Conservation (phyloP, 2,329 filamentous ascomycete genomes). For the Septoria linicola region DNA sequence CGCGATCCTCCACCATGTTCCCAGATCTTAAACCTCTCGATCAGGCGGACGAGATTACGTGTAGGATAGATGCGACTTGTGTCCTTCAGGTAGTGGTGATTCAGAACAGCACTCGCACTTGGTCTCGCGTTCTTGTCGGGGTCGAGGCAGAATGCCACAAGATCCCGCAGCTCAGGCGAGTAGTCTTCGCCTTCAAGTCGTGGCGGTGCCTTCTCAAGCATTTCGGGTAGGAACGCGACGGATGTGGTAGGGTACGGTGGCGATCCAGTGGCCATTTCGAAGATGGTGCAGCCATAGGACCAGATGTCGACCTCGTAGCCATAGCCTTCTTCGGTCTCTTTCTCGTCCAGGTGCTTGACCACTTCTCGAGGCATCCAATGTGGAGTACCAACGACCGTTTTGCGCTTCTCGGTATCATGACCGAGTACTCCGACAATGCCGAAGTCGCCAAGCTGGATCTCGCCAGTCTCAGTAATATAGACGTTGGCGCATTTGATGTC, state of each 20-base stretch:
- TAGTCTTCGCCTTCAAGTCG: slow-evolving; percentile 70
- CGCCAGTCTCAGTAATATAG: slow-evolving; percentile 71
- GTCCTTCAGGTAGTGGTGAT: slow-evolving; percentile 66
- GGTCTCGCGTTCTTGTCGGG: slow-evolving; percentile 68
- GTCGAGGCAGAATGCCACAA: slow-evolving; percentile 72
- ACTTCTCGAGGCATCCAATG: slow-evolving; percentile 87
- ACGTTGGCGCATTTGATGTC: slow-evolving; percentile 74
- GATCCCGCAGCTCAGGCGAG: slow-evolving; percentile 65
- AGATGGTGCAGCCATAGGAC: slow-evolving; percentile 79
- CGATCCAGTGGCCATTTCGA: slow-evolving; percentile 75
- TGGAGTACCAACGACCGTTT: slow-evolving; percentile 77
- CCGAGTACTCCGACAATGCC: slow-evolving; percentile 78
- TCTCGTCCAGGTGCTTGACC: slow-evolving; percentile 24
- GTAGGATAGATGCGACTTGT: slow-evolving; percentile 65
- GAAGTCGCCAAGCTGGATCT: slow-evolving; percentile 81
- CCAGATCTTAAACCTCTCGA: slow-evolving; percentile 73
- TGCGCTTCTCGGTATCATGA: slow-evolving; percentile 68
- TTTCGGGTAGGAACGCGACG: slow-evolving; percentile 11
- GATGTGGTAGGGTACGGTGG: slow-evolving; percentile 59
- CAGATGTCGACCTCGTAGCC: slow-evolving; percentile 67
- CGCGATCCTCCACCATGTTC: slow-evolving; percentile 71
- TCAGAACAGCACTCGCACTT: slow-evolving; percentile 66
- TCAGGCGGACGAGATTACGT: slow-evolving; percentile 61
- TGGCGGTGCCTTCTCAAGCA: slow-evolving; percentile 57
- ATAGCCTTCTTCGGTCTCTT: slow-evolving; percentile 44